Percentiles rank a stretch among this genome's conserved stretches.
Conservation (phyloP, 805 yeast species). For the Suhomyces emberorum region DNA sequence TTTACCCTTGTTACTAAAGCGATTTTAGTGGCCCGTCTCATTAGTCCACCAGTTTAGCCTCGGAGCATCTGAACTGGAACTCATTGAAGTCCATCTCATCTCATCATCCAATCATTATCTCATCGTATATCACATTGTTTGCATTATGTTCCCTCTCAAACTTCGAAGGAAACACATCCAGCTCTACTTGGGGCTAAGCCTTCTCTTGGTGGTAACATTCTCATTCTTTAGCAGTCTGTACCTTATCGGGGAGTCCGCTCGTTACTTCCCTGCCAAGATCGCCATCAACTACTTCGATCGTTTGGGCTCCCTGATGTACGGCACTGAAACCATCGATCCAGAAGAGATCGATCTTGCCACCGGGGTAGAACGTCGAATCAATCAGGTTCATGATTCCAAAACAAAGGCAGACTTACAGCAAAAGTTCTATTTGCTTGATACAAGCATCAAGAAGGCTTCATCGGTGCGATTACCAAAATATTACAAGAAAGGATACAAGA, state of each 20-base stretch:
- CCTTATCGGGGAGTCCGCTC: not conserved
- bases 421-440: constrained; percentile 16
- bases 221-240: constrained; percentile 9
- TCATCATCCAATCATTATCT: no score
- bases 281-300: constrained; percentile 14
- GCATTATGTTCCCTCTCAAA: no score
- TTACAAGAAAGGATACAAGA: constrained; percentile 4
- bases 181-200: constrained; percentile 10
- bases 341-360: not conserved
- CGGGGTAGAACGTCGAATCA: constrained; percentile 6
- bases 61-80: no score
- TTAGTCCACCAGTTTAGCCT: no score
- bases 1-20: no score
- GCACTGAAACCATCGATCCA: not conserved
- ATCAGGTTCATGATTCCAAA: constrained; percentile 14
- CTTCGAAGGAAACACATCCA: constrained; percentile 17
- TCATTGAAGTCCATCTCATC: no score
- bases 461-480: constrained; percentile 3
- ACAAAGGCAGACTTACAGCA: constrained; percentile 18
- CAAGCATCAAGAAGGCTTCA: constrained; percentile 3
- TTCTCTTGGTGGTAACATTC: constrained; percentile 13
- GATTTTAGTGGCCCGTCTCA: no score
- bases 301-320: constrained; percentile 11
- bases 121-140: no score
- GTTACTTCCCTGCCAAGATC: not conserved